Evolutionary conservation across 1,284 basidiomycete species (phyloP).

Genomic region (Violaceomyces palustris): DNA sequence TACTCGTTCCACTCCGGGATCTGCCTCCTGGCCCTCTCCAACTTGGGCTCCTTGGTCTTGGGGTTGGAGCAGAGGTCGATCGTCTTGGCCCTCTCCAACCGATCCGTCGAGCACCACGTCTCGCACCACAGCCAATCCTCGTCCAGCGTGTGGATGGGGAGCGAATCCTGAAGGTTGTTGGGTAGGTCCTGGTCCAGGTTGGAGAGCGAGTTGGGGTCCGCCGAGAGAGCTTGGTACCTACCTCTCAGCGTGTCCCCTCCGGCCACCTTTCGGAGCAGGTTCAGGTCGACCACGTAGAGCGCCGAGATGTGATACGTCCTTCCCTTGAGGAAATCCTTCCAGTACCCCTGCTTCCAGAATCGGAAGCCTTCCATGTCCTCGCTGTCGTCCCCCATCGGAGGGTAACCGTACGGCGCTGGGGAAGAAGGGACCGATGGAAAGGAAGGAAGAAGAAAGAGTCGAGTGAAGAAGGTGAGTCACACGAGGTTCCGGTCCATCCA

Average conservation of each 20-base stretch:
- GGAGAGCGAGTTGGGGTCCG: slow-evolving; percentile 85
- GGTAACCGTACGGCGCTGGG: slow-evolving; percentile 60
- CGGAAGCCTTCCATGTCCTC: slow-evolving; percentile 89
- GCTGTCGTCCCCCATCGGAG: slow-evolving; percentile 95
- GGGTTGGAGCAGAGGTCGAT: slow-evolving; percentile 54
- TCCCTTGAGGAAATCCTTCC: slow-evolving; percentile 36
- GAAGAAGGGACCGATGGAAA: too few species aligned
- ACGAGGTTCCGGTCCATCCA: too few species aligned
- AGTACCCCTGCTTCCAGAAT: slow-evolving; percentile 83
- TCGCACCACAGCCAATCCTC: slow-evolving; percentile 52
- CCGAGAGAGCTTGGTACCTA: slow-evolving; percentile 85
- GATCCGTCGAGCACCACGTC: slow-evolving; percentile 48
- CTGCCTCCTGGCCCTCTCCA: slow-evolving; percentile 74
- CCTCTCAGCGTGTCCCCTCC: slow-evolving; percentile 79
- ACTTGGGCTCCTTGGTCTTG: slow-evolving; percentile 82
- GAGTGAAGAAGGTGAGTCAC: background rate
- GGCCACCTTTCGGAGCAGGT: slow-evolving; percentile 72
- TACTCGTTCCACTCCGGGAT: slow-evolving; percentile 97
- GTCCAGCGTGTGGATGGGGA: slow-evolving; percentile 44
- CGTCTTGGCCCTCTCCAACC: slow-evolving; percentile 44
- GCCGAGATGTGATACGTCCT: slow-evolving; percentile 57
- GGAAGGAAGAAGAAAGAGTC: slow-evolving; percentile 2
- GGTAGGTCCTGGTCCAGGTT: slow-evolving; percentile 77
- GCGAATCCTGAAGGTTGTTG: slow-evolving; percentile 38
- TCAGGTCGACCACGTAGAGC: slow-evolving; percentile 91